Conservation (phyloP, 495 filamentous ascomycete genomes). For the Hypomontagnella submonticulosa region DNA sequence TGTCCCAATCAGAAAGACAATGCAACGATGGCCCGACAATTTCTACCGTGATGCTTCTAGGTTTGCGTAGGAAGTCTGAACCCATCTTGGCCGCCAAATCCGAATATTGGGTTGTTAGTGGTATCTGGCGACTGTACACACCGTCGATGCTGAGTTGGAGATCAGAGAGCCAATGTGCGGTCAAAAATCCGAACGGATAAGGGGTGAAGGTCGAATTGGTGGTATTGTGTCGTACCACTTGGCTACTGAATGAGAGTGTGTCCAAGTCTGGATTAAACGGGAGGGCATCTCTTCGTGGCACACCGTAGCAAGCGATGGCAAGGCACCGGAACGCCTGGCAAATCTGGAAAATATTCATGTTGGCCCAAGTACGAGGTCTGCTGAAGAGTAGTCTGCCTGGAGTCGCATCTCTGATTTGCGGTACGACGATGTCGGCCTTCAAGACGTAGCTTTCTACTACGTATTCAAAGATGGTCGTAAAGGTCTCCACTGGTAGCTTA, state of each 20-base stretch:
- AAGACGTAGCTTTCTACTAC: neutral
- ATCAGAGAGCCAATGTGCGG: slow-evolving; percentile 4
- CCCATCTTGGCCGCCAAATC: neutral
- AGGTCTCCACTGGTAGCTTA: neutral
- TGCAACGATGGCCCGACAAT: neutral
- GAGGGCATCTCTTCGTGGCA: neutral
- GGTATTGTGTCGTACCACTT: too few relatives aligned
- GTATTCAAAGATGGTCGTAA: neutral
- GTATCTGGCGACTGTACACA: neutral
- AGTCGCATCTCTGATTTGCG: neutral
- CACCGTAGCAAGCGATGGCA: slow-evolving; percentile 2
- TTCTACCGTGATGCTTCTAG: neutral
- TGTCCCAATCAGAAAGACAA: neutral
- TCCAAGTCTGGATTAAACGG: slow-evolving; percentile 2
- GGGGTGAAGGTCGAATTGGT: too few relatives aligned
- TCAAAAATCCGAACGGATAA: too few relatives aligned
- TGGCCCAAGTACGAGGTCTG: slow-evolving; percentile 3
- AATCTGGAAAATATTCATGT: neutral
- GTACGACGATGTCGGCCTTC: neutral
- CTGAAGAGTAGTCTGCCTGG: neutral
- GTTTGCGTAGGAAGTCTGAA: neutral
- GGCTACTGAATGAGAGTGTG: neutral
- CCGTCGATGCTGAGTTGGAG: too few relatives aligned
- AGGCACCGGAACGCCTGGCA: neutral
- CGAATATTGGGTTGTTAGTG: too few relatives aligned